Evolutionary conservation across 129 eudicot genomes (phyloP).

Genomic region (Centaurea solstitialis): DNA sequence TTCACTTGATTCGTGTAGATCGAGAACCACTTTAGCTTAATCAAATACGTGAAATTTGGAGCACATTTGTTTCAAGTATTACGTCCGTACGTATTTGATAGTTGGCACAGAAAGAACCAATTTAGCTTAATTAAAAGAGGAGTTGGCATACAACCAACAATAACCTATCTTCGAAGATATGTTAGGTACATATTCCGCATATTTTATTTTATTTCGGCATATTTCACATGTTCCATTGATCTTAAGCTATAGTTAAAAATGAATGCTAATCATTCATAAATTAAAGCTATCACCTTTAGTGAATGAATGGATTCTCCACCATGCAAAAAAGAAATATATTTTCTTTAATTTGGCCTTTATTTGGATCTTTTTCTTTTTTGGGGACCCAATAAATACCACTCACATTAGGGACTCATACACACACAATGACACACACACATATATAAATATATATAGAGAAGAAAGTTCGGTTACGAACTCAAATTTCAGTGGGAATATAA

Average conservation of each 20-base stretch:
- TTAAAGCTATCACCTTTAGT: conserved; percentile 31
- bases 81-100: not conserved
- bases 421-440: not conserved
- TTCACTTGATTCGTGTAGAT: no score
- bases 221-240: not conserved
- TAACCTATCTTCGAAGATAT: not conserved
- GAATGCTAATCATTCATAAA: conserved; percentile 31
- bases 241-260: conserved; percentile 1
- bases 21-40: no score
- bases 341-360: not conserved
- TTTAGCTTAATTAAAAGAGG: no score
- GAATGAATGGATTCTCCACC: conserved; percentile 56
- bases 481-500: no score
- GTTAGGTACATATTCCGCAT: not conserved
- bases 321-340: conserved; percentile 30
- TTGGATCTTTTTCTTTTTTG: conserved; percentile 41
- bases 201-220: not conserved
- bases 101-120: not conserved
- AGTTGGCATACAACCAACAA: not conserved
- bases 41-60: no score
- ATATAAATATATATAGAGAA: not conserved
- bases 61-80: no score
- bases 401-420: conserved; percentile 16
- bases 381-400: conserved; percentile 49
- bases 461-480: no score